A percentile compares a stretch with the other conserved stretches of the same genome.
Conservation (phyloP, 2,329 filamentous ascomycete species). For the Talaromyces sp. region DNA sequence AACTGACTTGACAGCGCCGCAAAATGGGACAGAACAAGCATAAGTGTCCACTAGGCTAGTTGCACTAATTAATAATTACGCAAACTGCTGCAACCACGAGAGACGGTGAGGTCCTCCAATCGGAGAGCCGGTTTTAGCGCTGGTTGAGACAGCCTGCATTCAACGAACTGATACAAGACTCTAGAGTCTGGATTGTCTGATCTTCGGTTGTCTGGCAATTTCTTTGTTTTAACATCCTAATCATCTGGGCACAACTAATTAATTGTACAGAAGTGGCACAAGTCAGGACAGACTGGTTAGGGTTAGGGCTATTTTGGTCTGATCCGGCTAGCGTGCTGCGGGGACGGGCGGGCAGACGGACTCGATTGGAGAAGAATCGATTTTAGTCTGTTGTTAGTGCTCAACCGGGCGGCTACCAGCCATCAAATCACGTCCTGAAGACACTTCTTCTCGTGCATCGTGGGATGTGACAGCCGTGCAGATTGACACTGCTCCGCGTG, state of each 20-base stretch:
- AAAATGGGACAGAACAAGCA: constrained; percentile 1
- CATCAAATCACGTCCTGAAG: constrained; percentile 13
- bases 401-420: constrained; percentile 11
- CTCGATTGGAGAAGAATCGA: background rate
- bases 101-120: background rate
- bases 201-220: background rate
- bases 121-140: background rate
- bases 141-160: background rate
- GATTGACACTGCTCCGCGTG: background rate
- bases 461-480: constrained; percentile 17
- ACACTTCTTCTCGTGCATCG: constrained; percentile 9
- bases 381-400: constrained; percentile 9
- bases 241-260: background rate
- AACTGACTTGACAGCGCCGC: background rate
- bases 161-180: background rate
- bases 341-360: background rate
- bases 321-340: constrained; percentile 5
- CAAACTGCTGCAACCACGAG: background rate
- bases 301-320: background rate
- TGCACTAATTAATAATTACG: background rate
- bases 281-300: background rate
- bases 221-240: background rate
- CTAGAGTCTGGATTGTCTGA: background rate
- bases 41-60: background rate
- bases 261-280: background rate